Conservation (phyloP, 2,329 filamentous ascomycete genomes). For the Claviceps paspali region DNA sequence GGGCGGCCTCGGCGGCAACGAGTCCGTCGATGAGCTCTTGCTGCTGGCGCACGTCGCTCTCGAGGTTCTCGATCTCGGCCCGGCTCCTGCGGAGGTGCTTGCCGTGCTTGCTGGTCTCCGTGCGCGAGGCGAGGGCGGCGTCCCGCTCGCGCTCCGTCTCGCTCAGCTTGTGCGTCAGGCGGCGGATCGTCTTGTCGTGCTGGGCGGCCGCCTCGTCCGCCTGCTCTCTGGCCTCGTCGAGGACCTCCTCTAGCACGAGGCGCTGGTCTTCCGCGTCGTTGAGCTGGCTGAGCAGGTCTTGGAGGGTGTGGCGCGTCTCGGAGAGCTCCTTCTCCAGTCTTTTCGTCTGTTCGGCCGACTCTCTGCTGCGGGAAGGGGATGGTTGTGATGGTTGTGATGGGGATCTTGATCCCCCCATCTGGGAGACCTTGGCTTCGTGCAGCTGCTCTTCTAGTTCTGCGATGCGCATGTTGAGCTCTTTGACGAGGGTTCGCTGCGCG, state of each 20-base stretch:
- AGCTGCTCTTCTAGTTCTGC: conserved; percentile 51
- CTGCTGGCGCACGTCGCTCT: conserved; percentile 55
- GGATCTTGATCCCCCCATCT: conserved; percentile 24
- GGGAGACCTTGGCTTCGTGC: conserved; percentile 46
- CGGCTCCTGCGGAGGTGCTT: conserved; percentile 48
- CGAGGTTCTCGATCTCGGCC: conserved; percentile 51
- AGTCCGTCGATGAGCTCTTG: conserved; percentile 48
- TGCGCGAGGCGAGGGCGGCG: conserved; percentile 16
- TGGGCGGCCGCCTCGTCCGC: conserved; percentile 30
- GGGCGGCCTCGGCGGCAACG: conserved; percentile 38
- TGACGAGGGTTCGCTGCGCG: conserved; percentile 45
- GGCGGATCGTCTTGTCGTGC: conserved; percentile 27
- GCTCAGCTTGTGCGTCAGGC: conserved; percentile 33
- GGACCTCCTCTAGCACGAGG: conserved; percentile 39
- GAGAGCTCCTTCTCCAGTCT: conserved; percentile 46
- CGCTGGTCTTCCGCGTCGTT: conserved; percentile 44
- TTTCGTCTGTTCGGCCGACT: conserved; percentile 42
- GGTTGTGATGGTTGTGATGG: too few species aligned
- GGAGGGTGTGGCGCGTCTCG: conserved; percentile 40
- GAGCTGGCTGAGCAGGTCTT: conserved; percentile 38
- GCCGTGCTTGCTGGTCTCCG: conserved; percentile 35
- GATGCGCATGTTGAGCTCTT: conserved; percentile 48
- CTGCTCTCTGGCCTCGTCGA: conserved; percentile 38
- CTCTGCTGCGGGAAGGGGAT: conserved; percentile 30
- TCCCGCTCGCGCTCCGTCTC: conserved; percentile 33